These are phyloP conservation scores for Solanum chmielewskii DNA, from an alignment of 257 asterid species.

Conservation along the genomic window DNA sequence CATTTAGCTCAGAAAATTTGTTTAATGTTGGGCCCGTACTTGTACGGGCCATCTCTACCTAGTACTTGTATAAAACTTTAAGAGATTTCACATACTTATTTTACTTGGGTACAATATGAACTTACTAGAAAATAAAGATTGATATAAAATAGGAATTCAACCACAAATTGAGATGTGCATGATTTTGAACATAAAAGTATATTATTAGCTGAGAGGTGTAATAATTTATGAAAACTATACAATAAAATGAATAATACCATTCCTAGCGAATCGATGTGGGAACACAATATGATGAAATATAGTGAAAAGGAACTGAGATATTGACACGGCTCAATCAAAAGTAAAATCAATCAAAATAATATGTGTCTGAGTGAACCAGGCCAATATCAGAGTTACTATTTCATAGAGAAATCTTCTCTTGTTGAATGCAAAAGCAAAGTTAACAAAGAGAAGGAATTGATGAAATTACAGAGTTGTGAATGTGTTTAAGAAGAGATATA, in stretches of 20 bases:
- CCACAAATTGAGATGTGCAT: background rate
- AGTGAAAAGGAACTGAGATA: constrained; percentile 31
- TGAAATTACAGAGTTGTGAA: constrained; percentile 1
- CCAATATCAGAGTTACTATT: constrained; percentile 32
- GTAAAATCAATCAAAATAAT: background rate
- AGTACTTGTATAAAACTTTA: no score
- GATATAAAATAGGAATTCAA: background rate
- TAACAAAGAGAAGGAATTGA: background rate
- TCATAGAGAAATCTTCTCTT: background rate
- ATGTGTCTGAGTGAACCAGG: constrained; percentile 35
- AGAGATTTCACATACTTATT: background rate
- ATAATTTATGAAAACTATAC: background rate
- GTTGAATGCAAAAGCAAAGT: background rate
- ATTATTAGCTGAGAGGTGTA: background rate
- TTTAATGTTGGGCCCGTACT: no score
- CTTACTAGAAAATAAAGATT: no score
- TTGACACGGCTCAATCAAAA: constrained; percentile 54
- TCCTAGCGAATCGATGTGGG: background rate
- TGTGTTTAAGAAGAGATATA: constrained; percentile 11
- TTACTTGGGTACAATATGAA: no score
- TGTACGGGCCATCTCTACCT: no score
- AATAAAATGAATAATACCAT: background rate
- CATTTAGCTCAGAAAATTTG: no score
- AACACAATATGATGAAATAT: background rate
- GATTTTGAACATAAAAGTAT: background rate